A percentile compares a stretch with the other conserved stretches of the same genome.
These are phyloP conservation scores for Aspergillus sp. DNA, from an alignment of 2,329 filamentous ascomycete species.

Conservation along the genomic window DNA sequence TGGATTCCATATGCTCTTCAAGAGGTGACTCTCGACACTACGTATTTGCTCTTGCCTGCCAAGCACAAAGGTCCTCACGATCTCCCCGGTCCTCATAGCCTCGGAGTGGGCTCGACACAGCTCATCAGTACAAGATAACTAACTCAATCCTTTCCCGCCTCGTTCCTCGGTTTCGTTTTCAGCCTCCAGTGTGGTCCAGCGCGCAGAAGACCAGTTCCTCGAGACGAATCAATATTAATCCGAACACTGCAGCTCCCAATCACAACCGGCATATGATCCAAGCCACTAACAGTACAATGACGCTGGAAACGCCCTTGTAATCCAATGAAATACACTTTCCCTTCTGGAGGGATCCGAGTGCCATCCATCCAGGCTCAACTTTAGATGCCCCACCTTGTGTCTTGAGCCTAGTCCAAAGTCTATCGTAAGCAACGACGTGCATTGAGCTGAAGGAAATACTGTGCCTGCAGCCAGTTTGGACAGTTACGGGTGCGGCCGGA, in stretches of 20 bases:
- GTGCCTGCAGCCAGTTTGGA: background rate
- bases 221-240: background rate
- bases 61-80: no score
- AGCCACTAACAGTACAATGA: slow-evolving; percentile 15
- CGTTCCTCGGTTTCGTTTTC: no score
- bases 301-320: slow-evolving; percentile 10
- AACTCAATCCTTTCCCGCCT: no score
- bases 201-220: background rate
- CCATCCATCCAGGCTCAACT: slow-evolving; percentile 12
- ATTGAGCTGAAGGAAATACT: background rate
- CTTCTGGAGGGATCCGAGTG: slow-evolving; percentile 14
- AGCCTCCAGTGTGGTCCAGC: no score
- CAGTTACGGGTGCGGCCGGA: background rate
- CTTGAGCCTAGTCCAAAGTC: background rate
- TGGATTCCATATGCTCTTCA: background rate
- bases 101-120: no score
- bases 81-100: no score
- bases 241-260: background rate
- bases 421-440: background rate
- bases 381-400: slow-evolving; percentile 11
- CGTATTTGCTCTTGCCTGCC: no score
- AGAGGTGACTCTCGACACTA: no score
- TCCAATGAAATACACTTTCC: slow-evolving; percentile 2
- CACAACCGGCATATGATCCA: background rate
- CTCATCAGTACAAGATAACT: no score